These are phyloP conservation scores for Chrysoporthe austroafricana DNA, from an alignment of 2,329 filamentous ascomycete species.

Conservation along the genomic window DNA sequence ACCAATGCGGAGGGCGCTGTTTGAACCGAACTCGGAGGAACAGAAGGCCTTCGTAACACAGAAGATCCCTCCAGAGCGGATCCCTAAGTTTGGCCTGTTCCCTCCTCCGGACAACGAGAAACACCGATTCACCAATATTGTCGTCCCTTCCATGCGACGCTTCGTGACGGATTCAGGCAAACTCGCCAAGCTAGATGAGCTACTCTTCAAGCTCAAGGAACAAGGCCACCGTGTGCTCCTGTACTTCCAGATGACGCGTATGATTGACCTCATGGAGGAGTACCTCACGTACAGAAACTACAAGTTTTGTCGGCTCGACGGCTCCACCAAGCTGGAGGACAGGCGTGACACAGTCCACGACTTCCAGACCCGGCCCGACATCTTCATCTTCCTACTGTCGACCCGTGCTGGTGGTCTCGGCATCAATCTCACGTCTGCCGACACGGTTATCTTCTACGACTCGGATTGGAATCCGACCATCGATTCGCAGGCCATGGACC, in stretches of 20 bases:
- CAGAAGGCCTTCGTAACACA: conserved; percentile 77
- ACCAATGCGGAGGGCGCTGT: conserved; percentile 74
- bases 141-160: conserved; percentile 92
- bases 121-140: conserved; percentile 85
- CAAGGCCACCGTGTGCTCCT: conserved; percentile 90
- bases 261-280: conserved; percentile 99
- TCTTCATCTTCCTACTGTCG: conserved; percentile 95
- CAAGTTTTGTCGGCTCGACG: conserved; percentile 96
- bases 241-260: conserved; percentile 99
- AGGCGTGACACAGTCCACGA: conserved; percentile 94
- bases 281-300: conserved; percentile 98
- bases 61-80: conserved; percentile 67
- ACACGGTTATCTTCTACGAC: conserved; percentile 99
- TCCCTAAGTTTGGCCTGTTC: conserved; percentile 68
- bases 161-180: conserved; percentile 99
- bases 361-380: conserved; percentile 92
- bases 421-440: conserved; percentile 94
- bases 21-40: conserved; percentile 64
- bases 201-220: conserved; percentile 88
- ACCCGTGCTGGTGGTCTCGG: conserved; percentile 96
- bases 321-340: conserved; percentile 96
- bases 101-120: conserved; percentile 81
- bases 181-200: conserved; percentile 84
- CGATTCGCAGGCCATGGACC: conserved; percentile 98
- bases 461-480: conserved; percentile 99